A percentile compares a stretch with the other conserved stretches of the same genome.
These are phyloP conservation scores for Hemileia vastatrix DNA, from an alignment of 1,284 basidiomycete genomes.

Conservation along the genomic window DNA sequence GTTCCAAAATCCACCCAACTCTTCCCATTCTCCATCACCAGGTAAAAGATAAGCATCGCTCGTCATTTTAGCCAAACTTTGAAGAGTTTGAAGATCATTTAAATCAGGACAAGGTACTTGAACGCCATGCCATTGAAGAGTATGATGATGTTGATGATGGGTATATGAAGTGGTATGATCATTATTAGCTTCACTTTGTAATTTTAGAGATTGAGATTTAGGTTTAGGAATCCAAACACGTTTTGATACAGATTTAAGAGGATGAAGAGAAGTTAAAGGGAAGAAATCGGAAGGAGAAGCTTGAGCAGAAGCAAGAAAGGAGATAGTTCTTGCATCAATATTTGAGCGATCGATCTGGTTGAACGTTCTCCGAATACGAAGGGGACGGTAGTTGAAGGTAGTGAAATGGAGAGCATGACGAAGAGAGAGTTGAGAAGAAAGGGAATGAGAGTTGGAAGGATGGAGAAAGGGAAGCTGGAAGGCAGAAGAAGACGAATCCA, in stretches of 20 bases:
- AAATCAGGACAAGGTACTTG: slow-evolving; percentile 55
- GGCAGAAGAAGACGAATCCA: not conserved
- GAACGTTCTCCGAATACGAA: slow-evolving; percentile 25
- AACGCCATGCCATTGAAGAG: slow-evolving; percentile 49
- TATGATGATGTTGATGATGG: no score
- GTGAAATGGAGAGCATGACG: slow-evolving; percentile 30
- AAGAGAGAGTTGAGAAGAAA: slow-evolving; percentile 11
- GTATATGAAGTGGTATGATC: no score
- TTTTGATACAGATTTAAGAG: slow-evolving; percentile 1
- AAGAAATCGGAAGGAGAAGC: slow-evolving; percentile 10
- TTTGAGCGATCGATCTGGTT: slow-evolving; percentile 17
- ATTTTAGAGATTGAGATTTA: slow-evolving; percentile 25
- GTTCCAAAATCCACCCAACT: slow-evolving; percentile 58
- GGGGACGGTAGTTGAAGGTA: slow-evolving; percentile 5
- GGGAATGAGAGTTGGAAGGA: slow-evolving; percentile 8
- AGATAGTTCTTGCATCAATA: slow-evolving; percentile 15
- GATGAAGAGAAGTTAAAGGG: slow-evolving; percentile 3
- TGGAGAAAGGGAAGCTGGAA: slow-evolving; percentile 25
- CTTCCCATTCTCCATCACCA: slow-evolving; percentile 60
- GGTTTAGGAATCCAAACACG: slow-evolving; percentile 2
- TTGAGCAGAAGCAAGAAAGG: not conserved
- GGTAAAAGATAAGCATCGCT: slow-evolving; percentile 65
- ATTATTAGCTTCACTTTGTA: slow-evolving; percentile 26
- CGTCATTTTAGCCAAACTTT: slow-evolving; percentile 84
- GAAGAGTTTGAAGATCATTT: slow-evolving; percentile 63